Conservation (phyloP, 139 green algal species). For the Desmodesmus armatus region DNA sequence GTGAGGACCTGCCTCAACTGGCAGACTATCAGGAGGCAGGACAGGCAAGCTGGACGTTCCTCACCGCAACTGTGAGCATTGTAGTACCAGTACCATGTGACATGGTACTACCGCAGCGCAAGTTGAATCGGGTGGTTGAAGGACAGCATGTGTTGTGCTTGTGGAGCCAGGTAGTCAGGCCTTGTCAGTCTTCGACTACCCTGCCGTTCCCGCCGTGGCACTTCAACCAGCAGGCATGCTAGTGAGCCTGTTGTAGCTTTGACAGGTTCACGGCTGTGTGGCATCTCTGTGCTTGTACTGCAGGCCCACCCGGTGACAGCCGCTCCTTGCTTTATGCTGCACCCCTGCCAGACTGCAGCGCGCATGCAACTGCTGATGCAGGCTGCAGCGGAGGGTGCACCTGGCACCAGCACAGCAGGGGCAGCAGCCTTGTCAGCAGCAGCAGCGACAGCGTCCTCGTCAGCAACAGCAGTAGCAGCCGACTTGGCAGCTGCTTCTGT, state of each 20-base stretch:
- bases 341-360: not conserved
- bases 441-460: not conserved
- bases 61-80: no score
- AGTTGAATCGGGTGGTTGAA: no score
- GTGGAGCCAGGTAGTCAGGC: no score
- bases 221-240: no score
- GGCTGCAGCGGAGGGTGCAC: not conserved
- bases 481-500: not conserved
- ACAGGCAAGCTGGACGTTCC: not conserved
- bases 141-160: no score
- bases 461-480: not conserved
- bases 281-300: no score
- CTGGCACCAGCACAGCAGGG: not conserved
- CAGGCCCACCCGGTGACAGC: not conserved
- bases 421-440: constrained; percentile 1
- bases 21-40: not conserved
- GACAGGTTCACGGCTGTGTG: no score
- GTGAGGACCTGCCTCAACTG: not conserved
- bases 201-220: no score
- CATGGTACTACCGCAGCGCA: no score
- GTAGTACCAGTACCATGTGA: no score
- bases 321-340: not conserved
- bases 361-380: not conserved
- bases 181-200: no score
- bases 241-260: no score